These are phyloP conservation scores for Syzygium aqueum DNA, from an alignment of 345 rosid species.

Conservation along the genomic window DNA sequence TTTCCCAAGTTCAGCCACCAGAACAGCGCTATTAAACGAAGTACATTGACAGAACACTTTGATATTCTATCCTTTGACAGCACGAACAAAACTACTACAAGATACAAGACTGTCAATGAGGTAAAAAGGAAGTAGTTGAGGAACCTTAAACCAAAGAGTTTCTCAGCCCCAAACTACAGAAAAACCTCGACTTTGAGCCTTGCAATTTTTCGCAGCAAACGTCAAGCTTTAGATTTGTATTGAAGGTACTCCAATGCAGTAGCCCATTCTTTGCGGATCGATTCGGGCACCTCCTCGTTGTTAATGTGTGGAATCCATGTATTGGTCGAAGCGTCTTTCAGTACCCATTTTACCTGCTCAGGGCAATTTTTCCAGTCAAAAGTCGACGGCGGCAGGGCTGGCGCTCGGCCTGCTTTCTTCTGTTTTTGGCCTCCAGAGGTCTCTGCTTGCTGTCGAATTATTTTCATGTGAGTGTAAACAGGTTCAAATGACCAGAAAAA, in stretches of 20 bases:
- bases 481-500: background rate
- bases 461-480: background rate
- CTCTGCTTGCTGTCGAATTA: slow-evolving; percentile 15
- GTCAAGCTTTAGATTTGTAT: background rate
- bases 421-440: slow-evolving; percentile 15
- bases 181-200: background rate
- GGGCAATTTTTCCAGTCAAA: slow-evolving; percentile 52
- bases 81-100: background rate
- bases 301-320: slow-evolving; percentile 42
- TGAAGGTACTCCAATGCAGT: slow-evolving; percentile 28
- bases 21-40: background rate
- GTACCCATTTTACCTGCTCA: slow-evolving; percentile 44
- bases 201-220: background rate
- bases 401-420: slow-evolving; percentile 8
- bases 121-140: background rate
- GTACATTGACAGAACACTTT: background rate
- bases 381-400: slow-evolving; percentile 1
- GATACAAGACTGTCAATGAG: background rate
- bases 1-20: background rate
- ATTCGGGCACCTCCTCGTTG: slow-evolving; percentile 29
- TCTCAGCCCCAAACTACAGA: background rate
- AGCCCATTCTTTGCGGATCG: slow-evolving; percentile 35
- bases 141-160: background rate
- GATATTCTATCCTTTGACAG: background rate
- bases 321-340: slow-evolving; percentile 16